Base-by-base conservation (phyloP, 2,329 filamentous ascomycete species). In the Nectriaceae sp. region DNA sequence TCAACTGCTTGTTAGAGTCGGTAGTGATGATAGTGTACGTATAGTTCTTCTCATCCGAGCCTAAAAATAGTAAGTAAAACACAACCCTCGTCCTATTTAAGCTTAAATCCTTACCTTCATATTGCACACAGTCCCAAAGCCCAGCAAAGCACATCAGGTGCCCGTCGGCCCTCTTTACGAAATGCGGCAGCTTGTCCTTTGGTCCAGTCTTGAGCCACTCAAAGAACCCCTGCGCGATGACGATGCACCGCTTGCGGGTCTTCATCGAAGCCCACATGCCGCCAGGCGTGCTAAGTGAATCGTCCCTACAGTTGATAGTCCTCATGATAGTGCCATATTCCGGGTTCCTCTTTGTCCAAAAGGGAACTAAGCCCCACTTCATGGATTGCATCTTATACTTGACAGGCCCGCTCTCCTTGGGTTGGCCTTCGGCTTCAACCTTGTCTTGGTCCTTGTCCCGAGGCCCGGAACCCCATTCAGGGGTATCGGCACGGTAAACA, bases 11-110 rank as follows among this genome's bases (percentile, higher is more conserved):
- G 62, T 93, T 96, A 6, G 90, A 89, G 51, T 87, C 81, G 1
- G 93, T 97, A 1, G 94, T 99, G 67, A 97, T 93, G 65, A 99
- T 84, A 2, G 92, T 93, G 69, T 96, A 99, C 0, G 90, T 95
- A 66, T 93, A 97, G 4, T 84, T 72, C 66, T 87, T 89, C 54
- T 89, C 79, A 3, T 83, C 77, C 38, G 60, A 55, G 22, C 46
- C 57, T 61, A 21, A 15, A 3, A 6, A 11, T 18, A 16, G 24
- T 54, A 4, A 55, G 50, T 13, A 4, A 24, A 13, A 33, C 16
- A 11, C 16, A 18, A 20, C 15, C 19, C n/a, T 16, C 3, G n/a
- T 20, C 31, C 5, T 11, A 16, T 6, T 10, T 16, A 22, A n/a
- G 3, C 6, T 10, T 4, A 8, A 21, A 13, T 20, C 10, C 63